Evolutionary conservation across 345 rosid genomes (phyloP).

Genomic region (Hypericum perforatum): DNA sequence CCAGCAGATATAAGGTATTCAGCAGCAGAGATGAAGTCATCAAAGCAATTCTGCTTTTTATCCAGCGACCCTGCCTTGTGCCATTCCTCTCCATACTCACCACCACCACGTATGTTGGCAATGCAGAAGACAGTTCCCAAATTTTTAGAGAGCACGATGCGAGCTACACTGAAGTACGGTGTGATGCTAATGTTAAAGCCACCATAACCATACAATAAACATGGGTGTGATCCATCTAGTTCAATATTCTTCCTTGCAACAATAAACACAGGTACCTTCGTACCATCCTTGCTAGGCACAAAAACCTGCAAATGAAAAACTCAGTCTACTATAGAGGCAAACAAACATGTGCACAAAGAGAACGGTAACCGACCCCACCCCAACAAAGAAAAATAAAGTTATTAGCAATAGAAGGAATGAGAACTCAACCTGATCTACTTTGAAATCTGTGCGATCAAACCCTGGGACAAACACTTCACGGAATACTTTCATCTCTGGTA

Average conservation of each 20-base stretch:
- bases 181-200: conserved; percentile 71
- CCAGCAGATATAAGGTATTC: conserved; percentile 70
- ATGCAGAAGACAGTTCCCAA: conserved; percentile 71
- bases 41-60: conserved; percentile 79
- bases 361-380: no score
- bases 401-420: background rate
- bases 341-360: background rate
- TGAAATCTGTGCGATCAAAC: conserved; percentile 62
- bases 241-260: conserved; percentile 49
- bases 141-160: conserved; percentile 59
- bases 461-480: conserved; percentile 69
- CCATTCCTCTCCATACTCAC: conserved; percentile 98
- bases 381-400: background rate
- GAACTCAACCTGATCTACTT: conserved; percentile 59
- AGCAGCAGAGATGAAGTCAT: conserved; percentile 75
- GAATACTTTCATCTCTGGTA: conserved; percentile 59
- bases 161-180: conserved; percentile 62
- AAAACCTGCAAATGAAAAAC: conserved; percentile 45
- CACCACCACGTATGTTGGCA: conserved; percentile 93
- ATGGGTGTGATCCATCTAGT: conserved; percentile 80
- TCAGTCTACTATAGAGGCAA: conserved; percentile 1
- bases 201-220: conserved; percentile 86
- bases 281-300: conserved; percentile 71
- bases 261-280: conserved; percentile 67
- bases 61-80: conserved; percentile 77